Conservation (phyloP, 2,329 filamentous ascomycete genomes). For the Neophaeococcomyces mojaviensis region DNA sequence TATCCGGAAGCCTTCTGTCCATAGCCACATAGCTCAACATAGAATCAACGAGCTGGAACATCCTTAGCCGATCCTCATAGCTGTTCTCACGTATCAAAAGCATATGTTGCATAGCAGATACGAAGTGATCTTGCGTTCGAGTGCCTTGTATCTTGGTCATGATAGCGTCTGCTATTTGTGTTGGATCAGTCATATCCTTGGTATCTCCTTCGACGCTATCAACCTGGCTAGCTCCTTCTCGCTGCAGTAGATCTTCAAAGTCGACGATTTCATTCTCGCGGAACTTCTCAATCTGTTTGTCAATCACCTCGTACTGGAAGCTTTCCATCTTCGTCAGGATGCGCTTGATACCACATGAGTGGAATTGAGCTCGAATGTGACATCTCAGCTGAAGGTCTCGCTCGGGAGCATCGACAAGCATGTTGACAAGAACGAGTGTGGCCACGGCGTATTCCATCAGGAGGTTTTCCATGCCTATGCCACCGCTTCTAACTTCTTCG, state of each 20-base stretch:
- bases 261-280: slow-evolving; percentile 92
- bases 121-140: slow-evolving; percentile 87
- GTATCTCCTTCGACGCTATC: slow-evolving; percentile 78
- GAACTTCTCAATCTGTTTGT: slow-evolving; percentile 95
- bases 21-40: slow-evolving; percentile 99
- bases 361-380: slow-evolving; percentile 93
- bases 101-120: slow-evolving; percentile 90
- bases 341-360: slow-evolving; percentile 87
- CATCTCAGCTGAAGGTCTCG: slow-evolving; percentile 83
- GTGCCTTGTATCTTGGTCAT: slow-evolving; percentile 74
- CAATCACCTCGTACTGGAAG: slow-evolving; percentile 96
- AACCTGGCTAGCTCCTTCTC: slow-evolving; percentile 82
- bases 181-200: slow-evolving; percentile 85
- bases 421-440: slow-evolving; percentile 90
- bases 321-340: slow-evolving; percentile 94
- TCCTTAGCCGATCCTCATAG: slow-evolving; percentile 80
- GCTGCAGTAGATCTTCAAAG: slow-evolving; percentile 93
- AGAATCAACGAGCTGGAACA: slow-evolving; percentile 97
- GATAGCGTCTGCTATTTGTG: slow-evolving; percentile 91
- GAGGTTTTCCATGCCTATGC: slow-evolving; percentile 96
- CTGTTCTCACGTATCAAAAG: slow-evolving; percentile 87
- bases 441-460: slow-evolving; percentile 98
- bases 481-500: slow-evolving; percentile 89
- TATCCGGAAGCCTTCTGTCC: slow-evolving; percentile 89
- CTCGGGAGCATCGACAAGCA: slow-evolving; percentile 86